Base-by-base conservation (phyloP, 495 filamentous ascomycete genomes). In the Stereocaulon alpinum region DNA sequence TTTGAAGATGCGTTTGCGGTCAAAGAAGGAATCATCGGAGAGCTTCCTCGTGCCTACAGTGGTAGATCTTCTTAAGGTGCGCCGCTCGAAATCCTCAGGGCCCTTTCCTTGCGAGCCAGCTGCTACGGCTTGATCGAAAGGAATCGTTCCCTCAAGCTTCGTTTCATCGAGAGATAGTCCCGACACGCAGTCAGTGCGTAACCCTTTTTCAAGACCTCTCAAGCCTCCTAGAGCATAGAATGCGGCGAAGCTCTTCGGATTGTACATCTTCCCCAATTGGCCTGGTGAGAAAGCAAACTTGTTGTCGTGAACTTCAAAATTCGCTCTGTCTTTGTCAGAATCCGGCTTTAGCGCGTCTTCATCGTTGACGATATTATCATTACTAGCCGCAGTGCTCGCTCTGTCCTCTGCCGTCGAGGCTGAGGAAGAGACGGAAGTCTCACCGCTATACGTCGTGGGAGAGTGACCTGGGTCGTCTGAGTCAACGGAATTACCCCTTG, bases 231-330 rank as follows among this genome's bases (percentile, higher is more conserved):
- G 66, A 0, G 89, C 88, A 62, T 83, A 80, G 60, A 94, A 88
- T 0, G 88, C 89, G 47, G 77, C 75, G 52, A 90, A 74, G 61
- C 77, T 91, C 72, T 95, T 95, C 0, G 90, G 90, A 57, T 90
- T 91, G 42, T 86, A 71, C 10, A 94, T 67, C 68, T 91, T 94
- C 55, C 79, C 82, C 64, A 95, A 66, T 51, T 92, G 88, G 0
- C 90, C 89, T 0, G 87, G 89, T 1, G 86, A 82, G 61, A 89
- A 93, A 1, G 87, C 89, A 59, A 94, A 94, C 42, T 76, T 82
- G 69, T 94, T 94, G 58, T 91, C 77, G 27, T 82, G 76, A 14
- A 89, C 84, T 37, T 81, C 61, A 63, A 92, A 95, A 63, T 89
- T 87, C 2, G 12, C 7, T 9, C 67, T 71, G 65, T 91, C 57